A percentile compares a stretch with the other conserved stretches of the same genome.
phyloP scores from a whole-genome alignment of 2,329 filamentous ascomycete genomes.

The Penicillium corylophilum region DNA sequence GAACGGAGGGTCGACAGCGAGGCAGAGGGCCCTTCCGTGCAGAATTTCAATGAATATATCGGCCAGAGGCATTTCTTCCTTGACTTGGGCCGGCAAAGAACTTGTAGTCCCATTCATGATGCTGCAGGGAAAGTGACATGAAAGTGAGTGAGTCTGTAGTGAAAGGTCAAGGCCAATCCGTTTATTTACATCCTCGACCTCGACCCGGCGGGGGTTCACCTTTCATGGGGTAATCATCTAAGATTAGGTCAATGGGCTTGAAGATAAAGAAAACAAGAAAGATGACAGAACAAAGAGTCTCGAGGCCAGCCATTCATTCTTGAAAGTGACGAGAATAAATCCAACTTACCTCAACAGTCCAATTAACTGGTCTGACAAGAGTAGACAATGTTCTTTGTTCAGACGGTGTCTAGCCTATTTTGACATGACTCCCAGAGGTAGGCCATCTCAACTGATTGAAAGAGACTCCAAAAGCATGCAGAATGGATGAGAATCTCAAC shows the following conservation, averaged over 20 bases:
- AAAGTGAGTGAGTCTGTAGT: background rate
- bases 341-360: too few relatives aligned
- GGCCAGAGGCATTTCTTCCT: background rate
- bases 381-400: too few relatives aligned
- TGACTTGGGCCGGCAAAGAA: background rate
- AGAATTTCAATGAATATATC: background rate
- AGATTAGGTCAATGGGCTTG: background rate
- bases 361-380: too few relatives aligned
- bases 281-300: background rate
- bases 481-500: too few relatives aligned
- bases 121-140: background rate
- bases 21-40: background rate
- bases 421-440: too few relatives aligned
- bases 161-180: background rate
- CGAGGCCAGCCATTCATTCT: background rate
- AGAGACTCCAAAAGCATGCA: too few relatives aligned
- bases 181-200: background rate
- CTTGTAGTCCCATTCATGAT: background rate
- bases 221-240: background rate
- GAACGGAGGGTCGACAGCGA: background rate
- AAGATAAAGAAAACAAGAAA: background rate
- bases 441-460: too few relatives aligned
- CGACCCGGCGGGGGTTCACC: background rate
- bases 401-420: too few relatives aligned
- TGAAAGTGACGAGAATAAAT: background rate